Conservation (phyloP, 257 asterid genomes). For the Lithospermum erythrorhizon region DNA sequence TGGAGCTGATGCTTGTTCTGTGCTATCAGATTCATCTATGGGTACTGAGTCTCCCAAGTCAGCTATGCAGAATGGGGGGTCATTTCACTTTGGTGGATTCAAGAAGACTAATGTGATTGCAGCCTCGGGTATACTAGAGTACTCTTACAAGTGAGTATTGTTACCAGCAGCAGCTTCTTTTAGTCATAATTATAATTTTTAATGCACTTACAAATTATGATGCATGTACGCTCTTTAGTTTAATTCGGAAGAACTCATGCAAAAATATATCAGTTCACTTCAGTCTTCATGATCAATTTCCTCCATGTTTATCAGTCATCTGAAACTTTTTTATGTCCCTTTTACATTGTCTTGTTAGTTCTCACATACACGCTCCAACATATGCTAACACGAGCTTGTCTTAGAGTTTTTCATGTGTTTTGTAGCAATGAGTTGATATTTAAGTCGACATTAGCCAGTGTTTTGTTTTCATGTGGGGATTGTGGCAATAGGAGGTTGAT, state of each 20-base stretch:
- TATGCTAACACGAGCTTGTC: background rate
- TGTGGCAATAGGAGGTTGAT: background rate
- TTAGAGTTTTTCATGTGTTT: too few species aligned
- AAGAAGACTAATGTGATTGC: constrained; percentile 49
- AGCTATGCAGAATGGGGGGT: constrained; percentile 27
- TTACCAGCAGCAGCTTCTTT: background rate
- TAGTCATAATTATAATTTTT: background rate
- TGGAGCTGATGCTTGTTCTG: constrained; percentile 56
- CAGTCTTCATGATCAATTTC: background rate
- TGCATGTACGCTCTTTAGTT: too few species aligned
- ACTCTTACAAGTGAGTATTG: constrained; percentile 62
- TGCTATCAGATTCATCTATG: constrained; percentile 65
- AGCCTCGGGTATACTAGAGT: constrained; percentile 75
- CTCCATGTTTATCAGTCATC: background rate
- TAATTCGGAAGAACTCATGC: too few species aligned
- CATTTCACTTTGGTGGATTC: constrained; percentile 47
- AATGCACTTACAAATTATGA: background rate
- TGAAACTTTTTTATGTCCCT: background rate
- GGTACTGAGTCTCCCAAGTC: constrained; percentile 75
- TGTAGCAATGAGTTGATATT: too few species aligned
- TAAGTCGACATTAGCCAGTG: too few species aligned
- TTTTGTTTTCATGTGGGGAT: background rate
- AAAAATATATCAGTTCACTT: too few species aligned
- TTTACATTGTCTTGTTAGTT: background rate
- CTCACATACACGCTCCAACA: background rate